Evolutionary conservation across 352 stramenopile species (phyloP).

Genomic region (Phytophthora meadii): DNA sequence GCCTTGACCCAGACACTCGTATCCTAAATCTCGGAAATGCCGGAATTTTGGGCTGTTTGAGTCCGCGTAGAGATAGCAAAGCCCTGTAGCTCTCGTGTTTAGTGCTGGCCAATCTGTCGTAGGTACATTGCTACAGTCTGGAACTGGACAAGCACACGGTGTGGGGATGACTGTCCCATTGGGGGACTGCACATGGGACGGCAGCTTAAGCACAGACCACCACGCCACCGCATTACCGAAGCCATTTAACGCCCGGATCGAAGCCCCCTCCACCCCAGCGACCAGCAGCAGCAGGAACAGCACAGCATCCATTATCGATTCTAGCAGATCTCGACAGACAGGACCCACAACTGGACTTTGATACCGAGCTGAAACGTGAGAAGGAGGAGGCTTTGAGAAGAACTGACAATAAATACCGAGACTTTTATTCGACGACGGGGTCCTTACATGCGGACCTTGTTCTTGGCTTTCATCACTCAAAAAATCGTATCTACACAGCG

Average conservation of each 20-base stretch:
- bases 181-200: constrained; percentile 45
- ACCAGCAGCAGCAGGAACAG: constrained; percentile 29
- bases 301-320: background rate
- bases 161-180: constrained; percentile 39
- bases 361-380: too few relatives aligned
- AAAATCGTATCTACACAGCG: constrained; percentile 45
- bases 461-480: constrained; percentile 41
- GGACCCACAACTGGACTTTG: constrained; percentile 11
- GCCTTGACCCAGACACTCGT: constrained; percentile 81
- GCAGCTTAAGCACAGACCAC: constrained; percentile 83
- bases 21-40: constrained; percentile 74
- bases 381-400: too few relatives aligned
- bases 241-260: constrained; percentile 66
- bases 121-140: constrained; percentile 59
- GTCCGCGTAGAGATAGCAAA: constrained; percentile 87
- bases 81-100: constrained; percentile 48
- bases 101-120: constrained; percentile 42
- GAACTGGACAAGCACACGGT: constrained; percentile 70
- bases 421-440: constrained; percentile 45
- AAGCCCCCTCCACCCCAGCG: constrained; percentile 3
- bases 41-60: constrained; percentile 51
- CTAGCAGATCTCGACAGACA: background rate
- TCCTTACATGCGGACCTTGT: constrained; percentile 36
- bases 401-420: constrained; percentile 52
- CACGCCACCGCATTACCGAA: constrained; percentile 65